These are phyloP conservation scores for Paragyromitra xinjiangensis DNA, from an alignment of 495 filamentous ascomycete genomes.

Conservation along the genomic window DNA sequence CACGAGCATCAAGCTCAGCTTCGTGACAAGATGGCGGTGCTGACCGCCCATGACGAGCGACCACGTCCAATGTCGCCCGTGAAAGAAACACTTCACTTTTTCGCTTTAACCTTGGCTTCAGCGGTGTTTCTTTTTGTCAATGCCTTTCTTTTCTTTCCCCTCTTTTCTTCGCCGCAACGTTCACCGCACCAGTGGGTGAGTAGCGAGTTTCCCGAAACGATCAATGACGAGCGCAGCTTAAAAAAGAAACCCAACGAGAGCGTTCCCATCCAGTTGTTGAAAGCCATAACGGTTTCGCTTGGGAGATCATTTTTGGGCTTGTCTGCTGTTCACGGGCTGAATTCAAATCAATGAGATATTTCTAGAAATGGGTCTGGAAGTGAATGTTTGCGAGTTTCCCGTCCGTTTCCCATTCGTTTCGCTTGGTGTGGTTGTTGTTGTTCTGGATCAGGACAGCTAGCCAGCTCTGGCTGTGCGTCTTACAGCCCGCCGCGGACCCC, in stretches of 20 bases:
- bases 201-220: neutral
- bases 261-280: constrained; percentile 3
- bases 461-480: neutral
- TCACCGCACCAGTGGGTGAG: neutral
- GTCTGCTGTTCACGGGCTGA: constrained; percentile 27
- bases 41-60: constrained; percentile 18
- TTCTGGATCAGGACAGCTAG: neutral
- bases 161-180: neutral
- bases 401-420: neutral
- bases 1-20: constrained; percentile 10
- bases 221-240: constrained; percentile 26
- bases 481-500: neutral
- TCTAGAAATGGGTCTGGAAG: neutral
- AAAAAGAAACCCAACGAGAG: constrained; percentile 20
- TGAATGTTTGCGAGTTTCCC: too few species aligned
- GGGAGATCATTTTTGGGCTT: constrained; percentile 10
- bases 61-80: constrained; percentile 32
- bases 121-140: constrained; percentile 35
- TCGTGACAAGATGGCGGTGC: constrained; percentile 11
- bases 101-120: constrained; percentile 6
- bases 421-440: constrained; percentile 27
- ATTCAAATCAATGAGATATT: constrained; percentile 27
- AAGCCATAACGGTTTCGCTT: constrained; percentile 37
- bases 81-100: constrained; percentile 19
- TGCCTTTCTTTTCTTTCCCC: constrained; percentile 6